These are phyloP conservation scores for Trichoderma afroharzianum DNA, from an alignment of 2,329 filamentous ascomycete genomes.

Conservation along the genomic window DNA sequence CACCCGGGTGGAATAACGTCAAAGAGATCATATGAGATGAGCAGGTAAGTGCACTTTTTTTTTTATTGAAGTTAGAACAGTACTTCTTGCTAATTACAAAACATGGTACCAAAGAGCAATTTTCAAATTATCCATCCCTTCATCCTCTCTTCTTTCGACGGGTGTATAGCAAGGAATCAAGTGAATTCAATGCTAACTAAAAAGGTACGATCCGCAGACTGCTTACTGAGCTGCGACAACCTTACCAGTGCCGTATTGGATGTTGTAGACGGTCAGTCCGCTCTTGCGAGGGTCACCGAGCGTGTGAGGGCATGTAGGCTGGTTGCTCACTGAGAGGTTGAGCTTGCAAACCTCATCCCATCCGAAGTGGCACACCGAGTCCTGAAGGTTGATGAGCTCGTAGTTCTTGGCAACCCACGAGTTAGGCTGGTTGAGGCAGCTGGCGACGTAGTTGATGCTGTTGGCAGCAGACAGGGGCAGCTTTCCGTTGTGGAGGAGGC, in stretches of 20 bases:
- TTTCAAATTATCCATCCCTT: background rate
- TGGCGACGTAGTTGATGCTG: conserved; percentile 52
- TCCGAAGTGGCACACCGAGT: conserved; percentile 48
- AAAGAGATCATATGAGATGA: background rate
- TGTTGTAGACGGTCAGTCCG: conserved; percentile 45
- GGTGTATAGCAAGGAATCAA: background rate
- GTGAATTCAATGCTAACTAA: background rate
- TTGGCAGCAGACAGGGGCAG: conserved; percentile 54
- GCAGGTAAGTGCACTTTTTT: background rate
- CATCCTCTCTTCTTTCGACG: background rate
- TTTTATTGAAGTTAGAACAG: background rate
- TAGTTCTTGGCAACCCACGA: conserved; percentile 53
- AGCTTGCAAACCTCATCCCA: conserved; percentile 49
- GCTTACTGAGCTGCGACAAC: conserved; percentile 17
- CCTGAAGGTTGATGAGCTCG: conserved; percentile 51
- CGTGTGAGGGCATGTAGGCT: conserved; percentile 46
- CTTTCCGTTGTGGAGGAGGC: conserved; percentile 48
- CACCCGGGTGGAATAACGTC: background rate
- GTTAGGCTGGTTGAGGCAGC: conserved; percentile 42
- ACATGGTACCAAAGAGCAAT: background rate
- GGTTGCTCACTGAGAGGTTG: conserved; percentile 47
- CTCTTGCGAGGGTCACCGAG: conserved; percentile 34
- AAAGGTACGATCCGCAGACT: background rate
- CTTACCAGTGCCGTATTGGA: conserved; percentile 49
- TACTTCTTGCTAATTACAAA: background rate